Evolutionary conservation across 2,329 filamentous ascomycete species (phyloP).

Genomic region (Gyromitra esculenta): DNA sequence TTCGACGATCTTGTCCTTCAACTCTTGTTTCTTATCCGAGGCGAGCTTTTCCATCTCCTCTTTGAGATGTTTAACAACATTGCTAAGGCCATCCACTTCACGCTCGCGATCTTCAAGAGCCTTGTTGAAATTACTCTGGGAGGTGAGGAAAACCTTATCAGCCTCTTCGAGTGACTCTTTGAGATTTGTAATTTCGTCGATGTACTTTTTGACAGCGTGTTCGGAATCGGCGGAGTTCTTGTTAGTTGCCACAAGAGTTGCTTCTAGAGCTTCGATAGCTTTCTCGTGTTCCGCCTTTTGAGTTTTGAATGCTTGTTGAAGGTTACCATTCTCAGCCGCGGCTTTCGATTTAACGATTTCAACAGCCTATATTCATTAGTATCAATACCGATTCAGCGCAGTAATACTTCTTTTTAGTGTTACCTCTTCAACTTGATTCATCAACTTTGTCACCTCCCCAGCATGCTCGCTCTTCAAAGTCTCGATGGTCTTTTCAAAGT

Average conservation of each 20-base stretch:
- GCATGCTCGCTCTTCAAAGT: constrained; percentile 48
- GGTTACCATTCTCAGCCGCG: constrained; percentile 40
- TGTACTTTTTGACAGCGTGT: constrained; percentile 20
- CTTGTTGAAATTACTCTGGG: constrained; percentile 46
- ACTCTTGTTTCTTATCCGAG: constrained; percentile 38
- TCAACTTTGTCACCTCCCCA: constrained; percentile 49
- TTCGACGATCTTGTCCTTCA: constrained; percentile 44
- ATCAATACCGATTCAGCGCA: constrained; percentile 6
- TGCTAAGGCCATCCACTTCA: constrained; percentile 50
- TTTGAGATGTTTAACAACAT: constrained; percentile 50
- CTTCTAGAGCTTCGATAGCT: constrained; percentile 47
- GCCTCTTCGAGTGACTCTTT: constrained; percentile 51
- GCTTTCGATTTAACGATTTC: constrained; percentile 39
- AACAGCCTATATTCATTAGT: constrained; percentile 25
- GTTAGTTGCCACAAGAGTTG: constrained; percentile 43
- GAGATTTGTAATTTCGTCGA: constrained; percentile 44
- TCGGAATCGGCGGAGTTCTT: constrained; percentile 30
- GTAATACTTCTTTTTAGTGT: background rate
- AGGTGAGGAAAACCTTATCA: constrained; percentile 32
- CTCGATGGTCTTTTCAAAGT: constrained; percentile 46
- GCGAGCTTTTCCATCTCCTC: constrained; percentile 50
- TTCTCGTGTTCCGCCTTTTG: constrained; percentile 47
- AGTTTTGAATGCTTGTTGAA: constrained; percentile 47
- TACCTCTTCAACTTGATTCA: constrained; percentile 52
- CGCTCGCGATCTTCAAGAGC: constrained; percentile 47